phyloP scores from a whole-genome alignment of 768 basidiomycete genomes.

The Calocera cornea region DNA sequence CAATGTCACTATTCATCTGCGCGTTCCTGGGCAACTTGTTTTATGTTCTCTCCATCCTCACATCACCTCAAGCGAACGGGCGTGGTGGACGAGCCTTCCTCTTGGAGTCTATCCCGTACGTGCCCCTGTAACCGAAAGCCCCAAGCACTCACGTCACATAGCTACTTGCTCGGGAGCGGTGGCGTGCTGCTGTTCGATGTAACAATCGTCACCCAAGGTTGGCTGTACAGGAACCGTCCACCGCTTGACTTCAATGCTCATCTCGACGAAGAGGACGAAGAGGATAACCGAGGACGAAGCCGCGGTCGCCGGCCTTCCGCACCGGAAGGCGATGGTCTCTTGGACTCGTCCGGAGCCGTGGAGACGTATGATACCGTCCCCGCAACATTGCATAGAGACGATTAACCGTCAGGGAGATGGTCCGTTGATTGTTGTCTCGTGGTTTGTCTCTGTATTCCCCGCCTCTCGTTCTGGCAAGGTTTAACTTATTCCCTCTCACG shows the following conservation, averaged over 20 bases:
- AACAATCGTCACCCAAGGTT: conserved; percentile 74
- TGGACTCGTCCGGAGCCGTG: not conserved
- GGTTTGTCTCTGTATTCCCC: too few species aligned
- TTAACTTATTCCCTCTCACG: too few species aligned
- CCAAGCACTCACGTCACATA: conserved; percentile 20
- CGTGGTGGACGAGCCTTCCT: conserved; percentile 53
- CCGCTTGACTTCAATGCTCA: not conserved
- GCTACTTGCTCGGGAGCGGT: conserved; percentile 75
- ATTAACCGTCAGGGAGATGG: too few species aligned
- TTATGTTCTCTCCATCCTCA: conserved; percentile 82
- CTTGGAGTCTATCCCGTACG: conserved; percentile 73
- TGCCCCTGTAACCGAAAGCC: conserved; percentile 15
- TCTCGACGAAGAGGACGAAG: not conserved
- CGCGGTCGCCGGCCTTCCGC: not conserved
- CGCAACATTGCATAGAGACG: not conserved
- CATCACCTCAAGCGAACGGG: conserved; percentile 53
- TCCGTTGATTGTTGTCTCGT: too few species aligned
- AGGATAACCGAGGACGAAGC: not conserved
- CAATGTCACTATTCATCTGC: conserved; percentile 82
- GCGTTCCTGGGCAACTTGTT: conserved; percentile 90
- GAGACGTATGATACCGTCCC: not conserved
- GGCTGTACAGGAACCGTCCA: conserved; percentile 40
- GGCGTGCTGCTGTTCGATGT: conserved; percentile 91
- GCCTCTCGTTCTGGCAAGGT: too few species aligned
- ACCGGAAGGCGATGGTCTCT: not conserved